Conservation (phyloP, 1,284 basidiomycete genomes). For the Trametes pubescens region DNA sequence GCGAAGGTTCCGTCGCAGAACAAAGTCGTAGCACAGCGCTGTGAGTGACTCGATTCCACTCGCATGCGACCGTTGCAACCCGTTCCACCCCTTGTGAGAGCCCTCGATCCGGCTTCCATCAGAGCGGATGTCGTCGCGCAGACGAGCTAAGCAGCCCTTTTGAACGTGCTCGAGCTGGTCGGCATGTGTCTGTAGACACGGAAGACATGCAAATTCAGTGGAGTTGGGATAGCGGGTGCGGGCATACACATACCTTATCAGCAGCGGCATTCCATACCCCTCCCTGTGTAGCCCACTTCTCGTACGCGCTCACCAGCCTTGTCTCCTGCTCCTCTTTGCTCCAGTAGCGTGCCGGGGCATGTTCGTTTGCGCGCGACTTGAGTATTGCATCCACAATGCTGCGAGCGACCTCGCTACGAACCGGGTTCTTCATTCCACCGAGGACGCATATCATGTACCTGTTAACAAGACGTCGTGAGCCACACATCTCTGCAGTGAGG, state of each 20-base stretch:
- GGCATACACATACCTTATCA: not conserved
- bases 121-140: slow-evolving; percentile 32
- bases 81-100: slow-evolving; percentile 39
- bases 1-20: slow-evolving; percentile 14
- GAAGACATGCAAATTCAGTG: not conserved
- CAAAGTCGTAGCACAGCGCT: slow-evolving; percentile 16
- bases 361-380: slow-evolving; percentile 24
- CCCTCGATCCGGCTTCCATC: slow-evolving; percentile 34
- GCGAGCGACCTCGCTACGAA: slow-evolving; percentile 13
- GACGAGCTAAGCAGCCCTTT: slow-evolving; percentile 38
- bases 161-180: slow-evolving; percentile 38
- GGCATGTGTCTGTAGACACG: not conserved
- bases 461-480: too few species aligned
- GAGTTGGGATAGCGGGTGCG: not conserved
- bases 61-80: slow-evolving; percentile 31
- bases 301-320: slow-evolving; percentile 20
- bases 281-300: slow-evolving; percentile 31
- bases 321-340: slow-evolving; percentile 28
- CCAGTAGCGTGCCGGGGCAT: slow-evolving; percentile 27
- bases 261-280: slow-evolving; percentile 37
- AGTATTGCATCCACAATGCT: slow-evolving; percentile 31
- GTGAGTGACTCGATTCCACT: slow-evolving; percentile 35
- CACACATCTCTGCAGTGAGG: too few species aligned
- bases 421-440: slow-evolving; percentile 16
- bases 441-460: slow-evolving; percentile 10